Evolutionary conservation across 1,284 basidiomycete genomes (phyloP).

Genomic region (Ceratobasidium papillatum): DNA sequence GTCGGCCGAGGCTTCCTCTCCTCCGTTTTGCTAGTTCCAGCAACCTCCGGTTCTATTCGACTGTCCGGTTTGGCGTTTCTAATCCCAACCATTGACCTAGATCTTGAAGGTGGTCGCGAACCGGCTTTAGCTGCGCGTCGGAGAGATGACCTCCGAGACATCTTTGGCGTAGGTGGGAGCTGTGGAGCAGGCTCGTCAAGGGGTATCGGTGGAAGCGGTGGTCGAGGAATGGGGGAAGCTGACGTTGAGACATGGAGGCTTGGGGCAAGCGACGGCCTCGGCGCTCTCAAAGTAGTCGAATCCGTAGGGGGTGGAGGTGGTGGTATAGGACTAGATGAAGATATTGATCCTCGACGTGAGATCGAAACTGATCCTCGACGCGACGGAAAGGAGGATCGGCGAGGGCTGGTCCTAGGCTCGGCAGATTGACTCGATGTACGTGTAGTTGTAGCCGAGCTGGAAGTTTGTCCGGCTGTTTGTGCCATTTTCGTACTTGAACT

Average conservation of each 20-base stretch:
- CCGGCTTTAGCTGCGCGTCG: slow-evolving; percentile 23
- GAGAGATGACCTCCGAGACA: slow-evolving; percentile 15
- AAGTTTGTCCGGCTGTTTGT: not conserved
- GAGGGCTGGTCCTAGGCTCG: not conserved
- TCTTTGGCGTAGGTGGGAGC: not conserved
- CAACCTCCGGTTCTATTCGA: not conserved
- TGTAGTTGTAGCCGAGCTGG: too few species aligned
- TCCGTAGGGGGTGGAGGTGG: slow-evolving; percentile 12
- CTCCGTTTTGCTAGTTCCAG: not conserved
- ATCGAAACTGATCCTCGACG: slow-evolving; percentile 25
- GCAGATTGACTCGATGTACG: not conserved
- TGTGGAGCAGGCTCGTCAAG: slow-evolving; percentile 6
- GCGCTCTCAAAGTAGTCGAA: not conserved
- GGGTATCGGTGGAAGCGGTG: not conserved
- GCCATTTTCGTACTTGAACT: not conserved
- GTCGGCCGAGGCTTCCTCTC: slow-evolving; percentile 12
- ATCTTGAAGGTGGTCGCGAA: slow-evolving; percentile 19
- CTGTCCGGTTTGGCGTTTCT: not conserved
- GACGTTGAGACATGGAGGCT: not conserved
- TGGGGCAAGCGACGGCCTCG: not conserved
- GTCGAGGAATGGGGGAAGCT: not conserved
- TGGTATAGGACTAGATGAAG: slow-evolving; percentile 14
- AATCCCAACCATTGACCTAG: slow-evolving; percentile 6
- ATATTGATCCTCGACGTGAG: slow-evolving; percentile 17
- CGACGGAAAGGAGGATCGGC: slow-evolving; percentile 17